phyloP scores from a whole-genome alignment of 192 early-diverging fungal species.

The Lunasporangiospora selenospora region DNA sequence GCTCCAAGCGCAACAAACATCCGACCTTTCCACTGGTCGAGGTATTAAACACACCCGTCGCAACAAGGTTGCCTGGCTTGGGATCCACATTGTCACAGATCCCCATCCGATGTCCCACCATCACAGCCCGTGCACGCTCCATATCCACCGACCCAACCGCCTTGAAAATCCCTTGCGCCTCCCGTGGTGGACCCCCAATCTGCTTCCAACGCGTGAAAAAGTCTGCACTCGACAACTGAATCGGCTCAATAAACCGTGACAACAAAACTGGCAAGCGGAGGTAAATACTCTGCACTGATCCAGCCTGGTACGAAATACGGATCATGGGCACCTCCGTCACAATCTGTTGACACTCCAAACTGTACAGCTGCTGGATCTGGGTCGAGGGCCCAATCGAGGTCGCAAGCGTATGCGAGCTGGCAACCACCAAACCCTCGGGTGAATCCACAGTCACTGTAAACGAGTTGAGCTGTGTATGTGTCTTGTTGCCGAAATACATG shows the following conservation, averaged over 20 bases:
- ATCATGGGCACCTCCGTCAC: conserved; percentile 68
- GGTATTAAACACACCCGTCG: conserved; percentile 85
- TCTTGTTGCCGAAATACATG: conserved; percentile 92
- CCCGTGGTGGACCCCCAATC: conserved; percentile 87
- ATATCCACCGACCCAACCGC: conserved; percentile 60
- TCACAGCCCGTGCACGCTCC: conserved; percentile 60
- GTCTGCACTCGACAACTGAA: conserved; percentile 73
- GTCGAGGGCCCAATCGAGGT: conserved; percentile 68
- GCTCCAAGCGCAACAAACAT: conserved; percentile 89
- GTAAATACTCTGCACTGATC: conserved; percentile 54
- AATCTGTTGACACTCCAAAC: conserved; percentile 74
- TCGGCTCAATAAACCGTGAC: conserved; percentile 89
- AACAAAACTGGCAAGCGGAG: conserved; percentile 82
- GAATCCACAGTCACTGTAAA: conserved; percentile 63
- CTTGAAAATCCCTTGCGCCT: conserved; percentile 78
- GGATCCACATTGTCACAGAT: conserved; percentile 87
- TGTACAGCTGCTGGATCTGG: conserved; percentile 86
- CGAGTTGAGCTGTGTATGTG: conserved; percentile 68
- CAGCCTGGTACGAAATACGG: conserved; percentile 71
- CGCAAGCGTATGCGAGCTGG: conserved; percentile 62
- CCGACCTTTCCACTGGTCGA: conserved; percentile 84
- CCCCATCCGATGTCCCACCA: conserved; percentile 76
- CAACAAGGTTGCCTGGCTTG: conserved; percentile 88
- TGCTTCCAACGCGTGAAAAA: conserved; percentile 97
- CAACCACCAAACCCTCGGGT: conserved; percentile 55